Evolutionary conservation across 2,329 filamentous ascomycete species (phyloP), one percentile per base, ranked within the genome.

Genomic region (Aspergillus pseudoviridinutans): DNA sequence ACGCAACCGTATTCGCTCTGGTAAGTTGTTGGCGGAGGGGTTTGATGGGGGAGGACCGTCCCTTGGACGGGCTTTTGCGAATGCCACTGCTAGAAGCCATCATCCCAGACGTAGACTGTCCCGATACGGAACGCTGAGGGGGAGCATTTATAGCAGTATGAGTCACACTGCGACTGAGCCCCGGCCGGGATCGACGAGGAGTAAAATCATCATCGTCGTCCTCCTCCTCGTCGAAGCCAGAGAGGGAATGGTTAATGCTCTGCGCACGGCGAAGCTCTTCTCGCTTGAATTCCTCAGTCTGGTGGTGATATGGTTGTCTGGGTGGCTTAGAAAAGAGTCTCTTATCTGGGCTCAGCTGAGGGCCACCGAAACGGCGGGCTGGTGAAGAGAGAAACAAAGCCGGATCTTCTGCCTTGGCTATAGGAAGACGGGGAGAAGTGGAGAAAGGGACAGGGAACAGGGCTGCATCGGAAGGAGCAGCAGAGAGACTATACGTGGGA

Each of bases 371-470:
- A 27, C 78, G 72, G 28, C 78, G 75, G 27, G 78, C 78, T 4
- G 78, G 78, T n/a, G 78, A 80, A 58, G 77, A 79, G 35, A 80
- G 61, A 55, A 80, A 80, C 69, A 79, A 70, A 24, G 75, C 74
- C 9, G 78, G 78, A 55, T 80, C 78, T 49, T 80, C 78, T 12
- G 72, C 68, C 54, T 73, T 75, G 14, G 70, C 59, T 4, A 70
- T 61, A 4, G 73, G 71, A 4, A 74, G 59, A 29, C 77, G 76
- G 27, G 78, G 77, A 10, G 77, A 79, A 3, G 77, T 76, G 8
- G 76, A 78, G 58, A 79, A 79, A 6, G 76, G 75, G 6, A 71
- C 74, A 32, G 75, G 75, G 56, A 76, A 78, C 7, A 74, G 59
- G 29, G 74, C 71, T 8, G 68, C 70, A 62, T 77, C 73, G 22